Evolutionary conservation across 208 protist genomes (phyloP), one percentile per base, ranked within the genome.

Genomic region (Trypanosomatidae sp.): DNA sequence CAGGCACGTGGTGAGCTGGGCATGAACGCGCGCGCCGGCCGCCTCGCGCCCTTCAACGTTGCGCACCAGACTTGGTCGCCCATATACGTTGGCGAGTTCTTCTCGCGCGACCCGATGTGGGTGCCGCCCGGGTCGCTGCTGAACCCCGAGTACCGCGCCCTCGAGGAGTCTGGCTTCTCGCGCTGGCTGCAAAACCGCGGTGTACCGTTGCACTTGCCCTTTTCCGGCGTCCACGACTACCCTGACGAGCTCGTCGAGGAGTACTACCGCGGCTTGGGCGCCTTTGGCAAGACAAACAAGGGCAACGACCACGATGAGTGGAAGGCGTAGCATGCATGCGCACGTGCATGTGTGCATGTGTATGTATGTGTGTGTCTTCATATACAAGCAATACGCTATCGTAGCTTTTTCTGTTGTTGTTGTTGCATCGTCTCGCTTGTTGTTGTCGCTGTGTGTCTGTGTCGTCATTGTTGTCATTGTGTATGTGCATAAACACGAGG

Each of bases 221-320:
- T 93, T 51, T 84, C 70, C 49, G 80, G 76, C 28, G 80, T 87
- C 43, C 84, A 93, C 48, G 84, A 89, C 49, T 78, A 79, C 55
- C 63, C 76, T 22, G 80, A 93, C 56, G 84, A 93, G 61, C 56
- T 93, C 7, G 79, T 93, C 15, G 79, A 93, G 53, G 84, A 93
- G 63, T 93, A 74, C 61, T 89, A 89, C 66, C 72, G 84, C 42
- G 79, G 79, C n/a, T 73, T 87, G 56, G 87, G 78, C 77, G 79
- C 80, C 24, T 89, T 89, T 50, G 71, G 77, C 6, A 71, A 73
- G 22, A 54, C 66, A 16, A 88, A 66, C 66, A 93, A 89, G 56
- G 80, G 84, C 48, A 86, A 88, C 50, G 84, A 93, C 42, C 79
- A 88, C 57, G 79, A 93, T 40, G 84, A 93, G 54, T 93, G 84